Evolutionary conservation across 1,284 basidiomycete species (phyloP), one percentile per base, ranked within the genome.

Genomic region (Somion occarium): DNA sequence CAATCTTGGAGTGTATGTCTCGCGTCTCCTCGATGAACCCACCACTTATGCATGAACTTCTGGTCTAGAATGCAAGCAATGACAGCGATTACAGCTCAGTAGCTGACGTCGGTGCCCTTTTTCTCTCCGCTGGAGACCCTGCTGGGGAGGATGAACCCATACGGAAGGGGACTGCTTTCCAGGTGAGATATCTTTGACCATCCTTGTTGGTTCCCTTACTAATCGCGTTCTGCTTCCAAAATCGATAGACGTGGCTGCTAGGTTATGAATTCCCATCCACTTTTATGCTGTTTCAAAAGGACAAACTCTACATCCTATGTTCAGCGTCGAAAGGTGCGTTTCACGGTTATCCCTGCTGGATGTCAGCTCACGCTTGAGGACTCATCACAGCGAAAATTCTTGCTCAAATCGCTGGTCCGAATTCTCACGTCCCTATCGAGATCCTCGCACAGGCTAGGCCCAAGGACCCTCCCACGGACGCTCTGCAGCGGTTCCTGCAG

Each of bases 201-300:
- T 44, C 49, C 43, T 38, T 27, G 44, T 15, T 15, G 15, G 7
- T 34, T 26, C 19, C 22, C 26, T n/a, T 54, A 53, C 52, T 59
- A 47, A 52, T 34, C 26, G 11, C 19, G 15, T 20, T 27, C 26
- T 7, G 67, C 59, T 56, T 53, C 49, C 46, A 44, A 18, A 18
- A 39, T 58, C 38, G 43, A 39, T 57, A 96, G 93, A 93, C 92
- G 60, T 98, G 93, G 89, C 76, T 98, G 7, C 79, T 98, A 27
- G 96, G 94, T 22, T 98, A 94, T 68, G 96, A 98, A 68, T 98
- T 98, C 64, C 95, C 95, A 0, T 93, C 93, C 0, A 98, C 95
- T 0, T 75, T 98, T 41, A 81, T 95, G 52, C 71, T 96, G 30
- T 88, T 98, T 59, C 79, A 87, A 59, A 85, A 85, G 60, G 74